phyloP scores from a whole-genome alignment of 2,329 filamentous ascomycete genomes.

The Xylaria sp. region DNA sequence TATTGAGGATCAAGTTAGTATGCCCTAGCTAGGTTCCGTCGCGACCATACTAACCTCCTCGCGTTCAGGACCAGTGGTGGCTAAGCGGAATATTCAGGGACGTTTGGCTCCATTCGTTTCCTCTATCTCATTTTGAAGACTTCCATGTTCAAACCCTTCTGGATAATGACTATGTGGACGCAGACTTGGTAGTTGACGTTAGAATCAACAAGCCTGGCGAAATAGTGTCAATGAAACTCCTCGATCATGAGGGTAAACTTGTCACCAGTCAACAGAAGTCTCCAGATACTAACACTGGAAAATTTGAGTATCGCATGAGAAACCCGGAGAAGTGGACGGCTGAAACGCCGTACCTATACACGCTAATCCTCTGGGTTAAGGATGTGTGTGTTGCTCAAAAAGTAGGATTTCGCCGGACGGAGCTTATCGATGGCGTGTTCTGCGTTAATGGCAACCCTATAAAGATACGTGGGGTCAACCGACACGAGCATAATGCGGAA shows the following conservation, averaged over 20 bases:
- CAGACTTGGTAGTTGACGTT: slow-evolving; percentile 61
- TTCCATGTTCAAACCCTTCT: slow-evolving; percentile 67
- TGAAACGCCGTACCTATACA: slow-evolving; percentile 73
- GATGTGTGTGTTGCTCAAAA: slow-evolving; percentile 60
- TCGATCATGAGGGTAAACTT: slow-evolving; percentile 50
- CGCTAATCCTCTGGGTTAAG: slow-evolving; percentile 55
- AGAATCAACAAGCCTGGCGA: slow-evolving; percentile 54
- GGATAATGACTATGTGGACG: slow-evolving; percentile 65
- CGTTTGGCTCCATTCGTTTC: slow-evolving; percentile 72
- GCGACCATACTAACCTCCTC: slow-evolving; percentile 25
- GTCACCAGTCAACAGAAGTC: slow-evolving; percentile 46
- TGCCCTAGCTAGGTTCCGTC: not conserved
- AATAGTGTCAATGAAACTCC: slow-evolving; percentile 51
- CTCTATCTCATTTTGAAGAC: slow-evolving; percentile 65
- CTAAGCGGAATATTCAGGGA: slow-evolving; percentile 76
- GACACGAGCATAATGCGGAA: slow-evolving; percentile 75
- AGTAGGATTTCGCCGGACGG: slow-evolving; percentile 72
- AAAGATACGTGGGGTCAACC: slow-evolving; percentile 74
- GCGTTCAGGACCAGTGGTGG: slow-evolving; percentile 72
- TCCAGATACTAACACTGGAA: slow-evolving; percentile 54
- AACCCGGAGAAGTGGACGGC: slow-evolving; percentile 75
- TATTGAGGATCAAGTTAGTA: slow-evolving; percentile 70
- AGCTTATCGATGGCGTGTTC: slow-evolving; percentile 70
- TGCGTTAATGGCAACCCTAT: slow-evolving; percentile 73
- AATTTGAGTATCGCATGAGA: slow-evolving; percentile 54